phyloP scores from a whole-genome alignment of 2,329 filamentous ascomycete genomes.

The Xylariomycetidae sp. region DNA sequence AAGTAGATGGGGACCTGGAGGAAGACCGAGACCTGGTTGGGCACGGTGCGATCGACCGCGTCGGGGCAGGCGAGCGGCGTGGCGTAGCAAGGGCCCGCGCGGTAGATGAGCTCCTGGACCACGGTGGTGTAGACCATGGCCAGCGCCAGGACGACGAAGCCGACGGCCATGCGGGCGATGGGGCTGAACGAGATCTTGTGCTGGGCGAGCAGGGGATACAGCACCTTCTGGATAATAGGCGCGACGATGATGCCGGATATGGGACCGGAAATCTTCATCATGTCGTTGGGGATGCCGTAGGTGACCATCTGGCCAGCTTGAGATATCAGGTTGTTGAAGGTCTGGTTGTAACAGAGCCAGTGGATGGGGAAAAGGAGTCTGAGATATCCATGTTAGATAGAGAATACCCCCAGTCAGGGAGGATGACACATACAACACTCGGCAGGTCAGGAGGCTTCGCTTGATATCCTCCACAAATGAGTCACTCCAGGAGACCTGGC shows the following conservation, averaged over 20 bases:
- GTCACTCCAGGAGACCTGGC: conserved; percentile 8
- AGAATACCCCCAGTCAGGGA: no score
- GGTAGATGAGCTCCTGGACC: conserved; percentile 46
- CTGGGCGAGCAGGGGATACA: conserved; percentile 43
- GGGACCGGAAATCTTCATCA: conserved; percentile 26
- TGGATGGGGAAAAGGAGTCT: conserved; percentile 40
- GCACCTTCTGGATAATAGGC: conserved; percentile 35
- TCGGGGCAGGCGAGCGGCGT: conserved; percentile 28
- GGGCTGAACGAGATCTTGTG: conserved; percentile 40
- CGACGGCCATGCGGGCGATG: conserved; percentile 37
- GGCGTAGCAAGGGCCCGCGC: conserved; percentile 38
- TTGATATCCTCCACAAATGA: conserved; percentile 11
- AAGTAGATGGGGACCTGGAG: conserved; percentile 39
- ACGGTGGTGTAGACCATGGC: conserved; percentile 48
- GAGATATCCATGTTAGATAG: no score
- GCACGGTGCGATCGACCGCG: conserved; percentile 20
- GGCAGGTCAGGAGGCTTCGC: conserved; percentile 8
- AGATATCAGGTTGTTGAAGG: conserved; percentile 52
- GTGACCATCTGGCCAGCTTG: conserved; percentile 46
- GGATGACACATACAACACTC: conserved; percentile 7
- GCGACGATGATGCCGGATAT: conserved; percentile 44
- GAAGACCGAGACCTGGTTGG: conserved; percentile 39
- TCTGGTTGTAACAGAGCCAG: conserved; percentile 54
- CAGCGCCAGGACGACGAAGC: conserved; percentile 38
- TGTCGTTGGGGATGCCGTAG: conserved; percentile 46